Conservation (phyloP, 371 early-diverging fungal species). For the Apophysomyces sp. region DNA sequence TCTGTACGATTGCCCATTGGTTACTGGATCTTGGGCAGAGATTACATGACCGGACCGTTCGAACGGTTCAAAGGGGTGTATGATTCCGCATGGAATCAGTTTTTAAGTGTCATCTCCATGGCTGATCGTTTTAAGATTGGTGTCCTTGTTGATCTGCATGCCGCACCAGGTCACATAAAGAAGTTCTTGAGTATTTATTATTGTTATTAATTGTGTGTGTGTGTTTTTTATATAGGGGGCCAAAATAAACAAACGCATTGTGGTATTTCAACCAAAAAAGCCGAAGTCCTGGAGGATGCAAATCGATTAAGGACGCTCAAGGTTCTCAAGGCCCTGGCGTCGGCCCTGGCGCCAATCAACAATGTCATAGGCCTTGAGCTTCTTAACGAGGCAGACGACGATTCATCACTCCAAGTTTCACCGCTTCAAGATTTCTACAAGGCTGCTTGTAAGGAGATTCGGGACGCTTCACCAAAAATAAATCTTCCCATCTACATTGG, state of each 20-base stretch:
- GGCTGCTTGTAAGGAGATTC: constrained; percentile 12
- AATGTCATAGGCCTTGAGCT: constrained; percentile 29
- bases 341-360: constrained; percentile 22
- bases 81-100: constrained; percentile 37
- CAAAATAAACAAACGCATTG: constrained; percentile 29
- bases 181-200: too few relatives aligned
- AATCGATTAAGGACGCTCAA: constrained; percentile 11
- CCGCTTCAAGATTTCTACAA: too few relatives aligned
- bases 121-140: constrained; percentile 55
- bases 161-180: constrained; percentile 54
- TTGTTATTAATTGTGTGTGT: too few relatives aligned
- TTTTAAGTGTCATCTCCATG: constrained; percentile 49
- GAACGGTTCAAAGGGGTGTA: constrained; percentile 24
- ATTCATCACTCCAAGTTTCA: constrained; percentile 19
- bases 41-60: constrained; percentile 15
- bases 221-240: constrained; percentile 12
- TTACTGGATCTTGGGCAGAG: constrained; percentile 56
- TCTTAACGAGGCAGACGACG: constrained; percentile 27
- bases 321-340: constrained; percentile 13
- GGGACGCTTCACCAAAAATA: constrained; percentile 10
- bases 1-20: constrained; percentile 69
- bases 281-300: constrained; percentile 16
- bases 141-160: constrained; percentile 69
- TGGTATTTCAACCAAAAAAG: constrained; percentile 16
- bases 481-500: constrained; percentile 25